phyloP scores from a whole-genome alignment of 257 asterid genomes.

The Fraxinus cuspidata region DNA sequence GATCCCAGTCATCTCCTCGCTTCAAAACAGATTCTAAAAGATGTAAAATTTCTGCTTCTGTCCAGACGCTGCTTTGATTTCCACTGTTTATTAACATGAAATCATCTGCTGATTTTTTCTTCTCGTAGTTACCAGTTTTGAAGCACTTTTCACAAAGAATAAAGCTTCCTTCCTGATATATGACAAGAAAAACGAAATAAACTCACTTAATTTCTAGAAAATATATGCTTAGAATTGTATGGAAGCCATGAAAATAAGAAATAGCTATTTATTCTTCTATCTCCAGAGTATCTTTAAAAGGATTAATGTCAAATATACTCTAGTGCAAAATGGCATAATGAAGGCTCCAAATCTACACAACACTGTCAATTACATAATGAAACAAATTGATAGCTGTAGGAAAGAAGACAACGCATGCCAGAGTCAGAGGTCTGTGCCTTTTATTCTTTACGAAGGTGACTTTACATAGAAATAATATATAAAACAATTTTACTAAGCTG shows the following conservation, averaged over 20 bases:
- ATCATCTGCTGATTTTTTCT: constrained; percentile 56
- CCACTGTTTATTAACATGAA: constrained; percentile 54
- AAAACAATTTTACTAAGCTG: background rate
- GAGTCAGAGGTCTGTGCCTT: background rate
- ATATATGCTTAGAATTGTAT: background rate
- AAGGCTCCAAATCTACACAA: background rate
- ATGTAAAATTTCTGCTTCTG: constrained; percentile 81
- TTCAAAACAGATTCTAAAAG: constrained; percentile 83
- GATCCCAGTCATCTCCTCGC: constrained; percentile 98
- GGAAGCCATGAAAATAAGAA: background rate
- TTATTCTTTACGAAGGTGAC: background rate
- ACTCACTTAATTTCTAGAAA: constrained; percentile 13
- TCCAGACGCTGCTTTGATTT: constrained; percentile 60
- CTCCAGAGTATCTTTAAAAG: background rate
- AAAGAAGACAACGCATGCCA: background rate
- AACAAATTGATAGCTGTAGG: background rate
- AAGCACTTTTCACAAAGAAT: constrained; percentile 79
- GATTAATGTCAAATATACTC: background rate
- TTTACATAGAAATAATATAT: background rate
- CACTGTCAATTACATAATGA: background rate
- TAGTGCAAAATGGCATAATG: background rate
- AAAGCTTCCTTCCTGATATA: constrained; percentile 55
- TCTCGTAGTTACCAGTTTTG: constrained; percentile 55
- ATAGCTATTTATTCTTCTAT: background rate
- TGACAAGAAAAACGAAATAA: constrained; percentile 26